Percentiles rank a stretch among this genome's conserved stretches.
These are phyloP conservation scores for Cyclotella sp. DNA, from an alignment of 108 stramenopile genomes.

Conservation along the genomic window DNA sequence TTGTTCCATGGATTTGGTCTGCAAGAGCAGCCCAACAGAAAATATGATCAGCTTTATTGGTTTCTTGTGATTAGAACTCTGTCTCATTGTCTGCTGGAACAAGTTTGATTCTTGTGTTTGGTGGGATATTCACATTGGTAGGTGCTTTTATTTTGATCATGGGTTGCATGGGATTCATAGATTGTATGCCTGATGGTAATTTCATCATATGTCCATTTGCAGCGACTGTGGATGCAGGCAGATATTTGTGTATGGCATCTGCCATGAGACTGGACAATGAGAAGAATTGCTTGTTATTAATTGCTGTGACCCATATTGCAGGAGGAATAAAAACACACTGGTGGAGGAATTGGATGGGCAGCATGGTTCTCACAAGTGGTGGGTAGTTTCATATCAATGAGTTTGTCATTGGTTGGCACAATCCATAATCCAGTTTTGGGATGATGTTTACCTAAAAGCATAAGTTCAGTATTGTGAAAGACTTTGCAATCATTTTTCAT, in stretches of 20 bases:
- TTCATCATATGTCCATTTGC: slow-evolving; percentile 22
- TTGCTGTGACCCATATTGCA: slow-evolving; percentile 3
- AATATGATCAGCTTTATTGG: too few species aligned
- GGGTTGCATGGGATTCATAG: not conserved
- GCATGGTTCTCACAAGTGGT: too few species aligned
- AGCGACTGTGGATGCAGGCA: not conserved
- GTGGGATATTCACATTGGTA: not conserved
- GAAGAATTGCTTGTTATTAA: slow-evolving; percentile 11
- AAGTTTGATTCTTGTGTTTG: not conserved
- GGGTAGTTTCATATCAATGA: not conserved
- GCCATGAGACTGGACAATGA: slow-evolving; percentile 6
- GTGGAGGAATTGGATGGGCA: slow-evolving; percentile 21
- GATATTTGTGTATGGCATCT: not conserved
- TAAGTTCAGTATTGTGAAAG: slow-evolving; percentile 6
- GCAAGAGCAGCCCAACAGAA: slow-evolving; percentile 17
- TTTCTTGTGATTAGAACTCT: not conserved
- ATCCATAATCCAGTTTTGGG: slow-evolving; percentile 25
- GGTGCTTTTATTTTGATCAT: not conserved
- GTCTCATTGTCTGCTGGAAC: not conserved
- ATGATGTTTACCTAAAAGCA: slow-evolving; percentile 11
- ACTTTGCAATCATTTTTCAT: too few species aligned
- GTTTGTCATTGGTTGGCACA: not conserved
- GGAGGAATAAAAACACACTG: slow-evolving; percentile 22
- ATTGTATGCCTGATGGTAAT: not conserved
- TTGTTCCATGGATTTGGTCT: not conserved